phyloP scores from a whole-genome alignment of 306 rosid species.

The Adenanthera pavonina region DNA sequence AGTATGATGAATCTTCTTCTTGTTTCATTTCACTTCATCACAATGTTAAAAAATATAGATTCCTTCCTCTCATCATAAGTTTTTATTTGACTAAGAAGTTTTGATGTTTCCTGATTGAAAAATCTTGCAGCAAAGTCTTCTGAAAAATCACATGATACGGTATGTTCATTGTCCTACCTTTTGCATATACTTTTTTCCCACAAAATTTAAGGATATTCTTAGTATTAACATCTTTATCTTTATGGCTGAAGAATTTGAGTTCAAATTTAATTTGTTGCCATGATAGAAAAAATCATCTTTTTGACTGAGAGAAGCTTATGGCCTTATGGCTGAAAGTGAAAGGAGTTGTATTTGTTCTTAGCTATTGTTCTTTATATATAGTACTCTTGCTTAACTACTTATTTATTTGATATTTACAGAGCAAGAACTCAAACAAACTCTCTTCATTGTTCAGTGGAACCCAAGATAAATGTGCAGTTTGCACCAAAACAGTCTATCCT shows the following conservation, averaged over 20 bases:
- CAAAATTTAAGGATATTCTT: not conserved
- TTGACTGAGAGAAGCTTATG: not conserved
- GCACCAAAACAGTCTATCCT: conserved; percentile 92
- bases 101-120: conserved; percentile 29
- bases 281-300: not conserved
- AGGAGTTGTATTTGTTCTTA: not conserved
- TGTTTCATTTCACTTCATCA: not conserved
- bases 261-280: too few species aligned
- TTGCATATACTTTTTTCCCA: not conserved
- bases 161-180: conserved; percentile 43
- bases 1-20: not conserved
- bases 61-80: not conserved
- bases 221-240: not conserved
- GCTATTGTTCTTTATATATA: not conserved
- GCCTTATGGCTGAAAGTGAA: not conserved
- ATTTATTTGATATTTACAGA: conserved; percentile 36
- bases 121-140: conserved; percentile 68
- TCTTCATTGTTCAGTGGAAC: conserved; percentile 92
- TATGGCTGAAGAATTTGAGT: too few species aligned
- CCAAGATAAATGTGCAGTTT: conserved; percentile 82
- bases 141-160: conserved; percentile 70
- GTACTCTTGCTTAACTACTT: not conserved
- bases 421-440: conserved; percentile 73
- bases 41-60: not conserved
- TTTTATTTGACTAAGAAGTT: conserved; percentile 27